A percentile compares a stretch with the other conserved stretches of the same genome.
These are phyloP conservation scores for Diaporthe sp. DNA, from an alignment of 2,329 filamentous ascomycete genomes.

Conservation along the genomic window DNA sequence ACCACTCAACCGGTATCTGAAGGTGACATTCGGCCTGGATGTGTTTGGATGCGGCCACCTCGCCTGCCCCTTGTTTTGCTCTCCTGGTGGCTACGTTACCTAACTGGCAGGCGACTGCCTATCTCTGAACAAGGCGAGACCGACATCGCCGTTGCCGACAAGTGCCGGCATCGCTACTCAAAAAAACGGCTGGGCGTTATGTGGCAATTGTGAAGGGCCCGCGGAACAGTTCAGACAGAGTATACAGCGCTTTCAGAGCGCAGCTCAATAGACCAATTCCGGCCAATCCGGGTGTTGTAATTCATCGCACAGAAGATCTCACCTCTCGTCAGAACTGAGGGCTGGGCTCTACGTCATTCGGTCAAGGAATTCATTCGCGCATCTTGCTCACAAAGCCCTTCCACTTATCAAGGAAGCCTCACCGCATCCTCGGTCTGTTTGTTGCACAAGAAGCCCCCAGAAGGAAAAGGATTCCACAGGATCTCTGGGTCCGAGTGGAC, in stretches of 20 bases:
- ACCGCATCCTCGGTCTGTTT: neutral
- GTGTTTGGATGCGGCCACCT: slow-evolving; percentile 7
- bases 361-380: neutral
- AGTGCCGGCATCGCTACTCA: neutral
- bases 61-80: slow-evolving; percentile 8
- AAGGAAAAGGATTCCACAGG: neutral
- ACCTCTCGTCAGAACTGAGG: neutral
- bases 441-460: slow-evolving; percentile 5
- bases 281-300: neutral
- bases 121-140: neutral
- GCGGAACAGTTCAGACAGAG: neutral
- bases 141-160: neutral
- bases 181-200: neutral
- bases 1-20: slow-evolving; percentile 3
- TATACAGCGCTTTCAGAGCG: neutral
- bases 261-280: neutral
- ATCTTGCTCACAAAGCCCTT: neutral
- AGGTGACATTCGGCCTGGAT: slow-evolving; percentile 20
- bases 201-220: neutral
- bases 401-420: neutral
- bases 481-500: slow-evolving; percentile 4
- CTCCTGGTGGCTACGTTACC: neutral
- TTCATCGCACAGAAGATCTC: neutral
- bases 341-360: neutral
- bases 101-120: neutral